phyloP scores from a whole-genome alignment of 805 yeast species.

The Kodamaea hsintzibuensis region DNA sequence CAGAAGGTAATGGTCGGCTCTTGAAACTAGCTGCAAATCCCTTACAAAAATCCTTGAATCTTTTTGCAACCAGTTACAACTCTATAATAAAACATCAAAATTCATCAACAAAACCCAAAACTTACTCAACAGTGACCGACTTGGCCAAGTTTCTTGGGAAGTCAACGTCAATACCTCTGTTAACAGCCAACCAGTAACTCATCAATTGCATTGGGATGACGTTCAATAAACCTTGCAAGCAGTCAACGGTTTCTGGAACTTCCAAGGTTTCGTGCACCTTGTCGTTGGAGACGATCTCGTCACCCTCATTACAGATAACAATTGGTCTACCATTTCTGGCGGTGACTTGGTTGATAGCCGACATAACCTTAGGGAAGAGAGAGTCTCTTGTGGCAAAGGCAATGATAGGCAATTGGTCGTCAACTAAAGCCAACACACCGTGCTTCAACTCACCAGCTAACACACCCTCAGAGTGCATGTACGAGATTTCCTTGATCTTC shows the following conservation, averaged over 20 bases:
- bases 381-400: conserved; percentile 97
- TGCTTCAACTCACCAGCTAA: conserved; percentile 98
- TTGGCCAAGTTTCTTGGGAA: conserved; percentile 99
- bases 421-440: conserved; percentile 96
- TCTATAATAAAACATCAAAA: conserved; percentile 5
- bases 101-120: neutral
- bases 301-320: conserved; percentile 83
- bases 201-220: conserved; percentile 93
- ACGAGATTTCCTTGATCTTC: conserved; percentile 96
- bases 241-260: conserved; percentile 94
- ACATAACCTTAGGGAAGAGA: conserved; percentile 91
- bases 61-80: neutral
- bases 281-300: conserved; percentile 56
- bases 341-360: conserved; percentile 93
- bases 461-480: conserved; percentile 99
- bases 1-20: neutral
- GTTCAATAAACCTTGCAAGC: conserved; percentile 94
- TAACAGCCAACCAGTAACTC: conserved; percentile 95
- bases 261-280: conserved; percentile 71
- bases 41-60: neutral
- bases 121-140: conserved; percentile 92
- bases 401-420: conserved; percentile 88
- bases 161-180: conserved; percentile 94
- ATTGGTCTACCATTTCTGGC: conserved; percentile 98
- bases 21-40: neutral